Evolutionary conservation across 2,329 filamentous ascomycete species (phyloP).

Genomic region (Diaporthe sp.): DNA sequence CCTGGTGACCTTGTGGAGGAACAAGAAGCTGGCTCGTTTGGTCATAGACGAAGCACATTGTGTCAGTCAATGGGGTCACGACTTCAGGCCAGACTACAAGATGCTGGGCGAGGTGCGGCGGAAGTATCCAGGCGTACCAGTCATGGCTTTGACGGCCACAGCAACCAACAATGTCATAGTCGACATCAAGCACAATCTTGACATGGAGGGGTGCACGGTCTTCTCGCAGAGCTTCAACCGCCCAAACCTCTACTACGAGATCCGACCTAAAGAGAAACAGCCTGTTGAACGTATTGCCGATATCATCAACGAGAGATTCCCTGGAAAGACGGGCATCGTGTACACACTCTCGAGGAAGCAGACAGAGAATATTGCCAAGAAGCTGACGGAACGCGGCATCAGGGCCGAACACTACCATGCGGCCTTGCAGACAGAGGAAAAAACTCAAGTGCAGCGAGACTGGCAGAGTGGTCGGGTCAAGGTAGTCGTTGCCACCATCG

Average conservation of each 20-base stretch:
- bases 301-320: slow-evolving; percentile 79
- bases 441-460: slow-evolving; percentile 78
- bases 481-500: slow-evolving; percentile 97
- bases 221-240: slow-evolving; percentile 97
- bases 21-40: slow-evolving; percentile 84
- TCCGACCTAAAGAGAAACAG: slow-evolving; percentile 78
- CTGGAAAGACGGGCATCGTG: slow-evolving; percentile 85
- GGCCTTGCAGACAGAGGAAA: slow-evolving; percentile 76
- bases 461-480: slow-evolving; percentile 88
- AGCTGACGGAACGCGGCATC: slow-evolving; percentile 75
- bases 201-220: slow-evolving; percentile 81
- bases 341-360: slow-evolving; percentile 90
- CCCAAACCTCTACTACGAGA: slow-evolving; percentile 93
- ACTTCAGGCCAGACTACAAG: slow-evolving; percentile 97
- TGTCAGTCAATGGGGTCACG: slow-evolving; percentile 98
- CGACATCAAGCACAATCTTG: slow-evolving; percentile 93
- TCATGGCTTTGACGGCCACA: slow-evolving; percentile 96
- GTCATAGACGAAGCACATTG: slow-evolving; percentile 99
- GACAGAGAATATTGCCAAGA: slow-evolving; percentile 83
- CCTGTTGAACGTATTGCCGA: slow-evolving; percentile 67
- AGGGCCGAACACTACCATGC: slow-evolving; percentile 90
- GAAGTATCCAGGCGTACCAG: slow-evolving; percentile 82
- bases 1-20: slow-evolving; percentile 77
- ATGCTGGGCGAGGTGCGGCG: slow-evolving; percentile 80
- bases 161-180: slow-evolving; percentile 93